Evolutionary conservation across 169 alveolate species (phyloP).

Genomic region (Besnoitia besnoiti): DNA sequence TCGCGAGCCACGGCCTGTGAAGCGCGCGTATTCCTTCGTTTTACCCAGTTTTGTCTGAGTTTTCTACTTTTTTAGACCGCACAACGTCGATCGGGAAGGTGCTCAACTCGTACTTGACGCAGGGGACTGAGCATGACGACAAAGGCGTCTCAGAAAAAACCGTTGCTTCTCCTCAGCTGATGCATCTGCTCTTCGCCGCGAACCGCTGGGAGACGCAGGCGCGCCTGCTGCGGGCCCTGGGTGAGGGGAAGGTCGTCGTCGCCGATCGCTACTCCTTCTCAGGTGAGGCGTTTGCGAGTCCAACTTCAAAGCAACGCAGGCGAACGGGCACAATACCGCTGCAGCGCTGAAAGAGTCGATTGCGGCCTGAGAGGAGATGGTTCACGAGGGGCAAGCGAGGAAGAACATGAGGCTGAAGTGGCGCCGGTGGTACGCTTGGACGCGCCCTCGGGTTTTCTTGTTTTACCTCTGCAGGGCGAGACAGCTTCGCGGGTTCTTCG

Average conservation of each 20-base stretch:
- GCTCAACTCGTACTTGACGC: not conserved
- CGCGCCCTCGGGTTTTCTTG: too few species aligned
- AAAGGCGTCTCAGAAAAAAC: not conserved
- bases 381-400: not conserved
- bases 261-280: conserved; percentile 47
- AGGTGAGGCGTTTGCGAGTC: not conserved
- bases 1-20: too few species aligned
- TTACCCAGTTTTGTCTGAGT: not conserved
- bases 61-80: not conserved
- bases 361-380: not conserved
- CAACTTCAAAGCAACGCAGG: not conserved
- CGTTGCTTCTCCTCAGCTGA: conserved; percentile 3
- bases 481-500: too few species aligned
- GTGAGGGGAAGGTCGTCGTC: not conserved
- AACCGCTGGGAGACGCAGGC: conserved; percentile 52
- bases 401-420: not conserved
- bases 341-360: too few species aligned
- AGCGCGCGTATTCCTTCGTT: too few species aligned
- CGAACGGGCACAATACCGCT: not conserved
- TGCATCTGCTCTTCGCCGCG: conserved; percentile 47
- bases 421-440: too few species aligned
- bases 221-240: not conserved
- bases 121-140: not conserved
- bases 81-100: not conserved
- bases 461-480: too few species aligned